Evolutionary conservation across 257 asterid genomes (phyloP).

Genomic region (Solanum pennellii): DNA sequence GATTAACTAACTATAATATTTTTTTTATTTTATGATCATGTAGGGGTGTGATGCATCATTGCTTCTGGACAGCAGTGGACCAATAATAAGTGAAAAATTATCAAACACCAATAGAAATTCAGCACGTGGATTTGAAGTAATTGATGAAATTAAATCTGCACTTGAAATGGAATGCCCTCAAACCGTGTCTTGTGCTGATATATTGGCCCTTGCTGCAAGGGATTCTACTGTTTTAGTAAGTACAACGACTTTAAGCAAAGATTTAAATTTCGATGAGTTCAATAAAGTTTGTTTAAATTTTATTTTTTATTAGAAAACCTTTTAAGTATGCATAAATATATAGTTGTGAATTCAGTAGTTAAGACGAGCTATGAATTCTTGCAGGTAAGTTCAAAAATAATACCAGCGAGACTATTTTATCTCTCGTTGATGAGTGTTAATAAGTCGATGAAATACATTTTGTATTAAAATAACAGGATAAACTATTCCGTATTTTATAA

Average conservation of each 20-base stretch:
- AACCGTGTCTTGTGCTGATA: slow-evolving; percentile 84
- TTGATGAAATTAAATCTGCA: slow-evolving; percentile 74
- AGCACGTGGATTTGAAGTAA: slow-evolving; percentile 69
- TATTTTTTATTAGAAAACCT: too few species aligned
- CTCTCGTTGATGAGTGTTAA: background rate
- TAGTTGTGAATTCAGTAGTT: background rate
- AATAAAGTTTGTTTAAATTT: background rate
- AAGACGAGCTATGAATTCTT: background rate
- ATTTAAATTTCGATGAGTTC: background rate
- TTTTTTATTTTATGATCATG: background rate
- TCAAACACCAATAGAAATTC: slow-evolving; percentile 69
- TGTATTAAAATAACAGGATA: too few species aligned
- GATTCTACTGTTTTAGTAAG: slow-evolving; percentile 73
- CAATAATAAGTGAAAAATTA: slow-evolving; percentile 48
- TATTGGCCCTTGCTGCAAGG: slow-evolving; percentile 72
- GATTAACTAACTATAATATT: background rate
- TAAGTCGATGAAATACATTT: background rate
- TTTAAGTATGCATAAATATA: too few species aligned
- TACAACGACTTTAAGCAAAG: background rate
- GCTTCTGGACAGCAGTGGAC: slow-evolving; percentile 51
- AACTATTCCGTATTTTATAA: background rate
- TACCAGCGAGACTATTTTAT: too few species aligned
- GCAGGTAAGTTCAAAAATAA: background rate
- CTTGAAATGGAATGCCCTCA: slow-evolving; percentile 70
- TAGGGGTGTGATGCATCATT: slow-evolving; percentile 92